phyloP scores from a whole-genome alignment of 768 basidiomycete species.

The Pluteus cervinus region DNA sequence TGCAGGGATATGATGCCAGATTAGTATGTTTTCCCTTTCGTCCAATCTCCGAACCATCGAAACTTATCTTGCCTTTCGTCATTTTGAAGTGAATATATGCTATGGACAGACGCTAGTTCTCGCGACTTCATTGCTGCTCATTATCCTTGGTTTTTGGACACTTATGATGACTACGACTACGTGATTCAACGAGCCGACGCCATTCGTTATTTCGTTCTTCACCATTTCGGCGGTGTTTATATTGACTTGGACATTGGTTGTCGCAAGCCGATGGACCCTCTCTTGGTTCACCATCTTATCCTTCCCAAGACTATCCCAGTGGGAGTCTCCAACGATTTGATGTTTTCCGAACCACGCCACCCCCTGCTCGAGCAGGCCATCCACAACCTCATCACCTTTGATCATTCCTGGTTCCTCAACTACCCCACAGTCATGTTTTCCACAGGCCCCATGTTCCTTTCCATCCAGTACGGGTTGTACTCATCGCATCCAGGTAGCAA shows the following conservation, averaged over 20 bases:
- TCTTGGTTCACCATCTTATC: slow-evolving; percentile 82
- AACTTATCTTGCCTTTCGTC: slow-evolving; percentile 12
- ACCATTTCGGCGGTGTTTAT: slow-evolving; percentile 94
- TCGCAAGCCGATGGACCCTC: slow-evolving; percentile 75
- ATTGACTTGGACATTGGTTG: slow-evolving; percentile 97
- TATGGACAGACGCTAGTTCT: slow-evolving; percentile 94
- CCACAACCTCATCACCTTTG: slow-evolving; percentile 84
- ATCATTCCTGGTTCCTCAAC: slow-evolving; percentile 91
- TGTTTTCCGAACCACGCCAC: slow-evolving; percentile 80
- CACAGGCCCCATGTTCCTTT: slow-evolving; percentile 98
- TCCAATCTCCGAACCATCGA: slow-evolving; percentile 9
- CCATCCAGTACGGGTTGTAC: slow-evolving; percentile 88
- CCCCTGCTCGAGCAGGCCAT: slow-evolving; percentile 92
- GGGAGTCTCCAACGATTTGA: slow-evolving; percentile 96
- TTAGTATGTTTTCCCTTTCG: slow-evolving; percentile 60
- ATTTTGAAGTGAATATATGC: slow-evolving; percentile 86
- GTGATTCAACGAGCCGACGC: slow-evolving; percentile 93
- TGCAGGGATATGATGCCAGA: slow-evolving; percentile 93
- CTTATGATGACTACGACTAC: slow-evolving; percentile 89
- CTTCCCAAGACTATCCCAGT: slow-evolving; percentile 95
- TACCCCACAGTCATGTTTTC: slow-evolving; percentile 99
- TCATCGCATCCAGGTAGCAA: slow-evolving; percentile 63
- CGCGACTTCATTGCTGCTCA: slow-evolving; percentile 83
- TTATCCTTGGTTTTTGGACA: slow-evolving; percentile 91
- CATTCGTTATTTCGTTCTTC: slow-evolving; percentile 96